phyloP scores from a whole-genome alignment of 2,329 filamentous ascomycete species.

The Fusarium dlaminii region DNA sequence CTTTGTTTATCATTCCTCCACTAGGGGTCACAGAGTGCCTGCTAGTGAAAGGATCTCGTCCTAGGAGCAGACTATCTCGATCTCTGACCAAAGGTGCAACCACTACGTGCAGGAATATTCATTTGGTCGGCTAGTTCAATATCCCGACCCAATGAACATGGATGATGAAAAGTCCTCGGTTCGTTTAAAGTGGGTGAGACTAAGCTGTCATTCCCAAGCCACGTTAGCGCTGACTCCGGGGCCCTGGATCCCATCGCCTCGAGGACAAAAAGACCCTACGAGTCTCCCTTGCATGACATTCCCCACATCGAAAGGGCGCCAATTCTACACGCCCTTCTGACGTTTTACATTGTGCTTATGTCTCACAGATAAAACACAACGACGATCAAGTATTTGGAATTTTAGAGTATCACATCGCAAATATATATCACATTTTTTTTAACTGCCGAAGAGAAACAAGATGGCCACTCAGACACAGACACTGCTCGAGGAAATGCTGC shows the following conservation, averaged over 20 bases:
- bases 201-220: not conserved
- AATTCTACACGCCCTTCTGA: not conserved
- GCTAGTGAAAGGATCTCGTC: not conserved
- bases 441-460: not conserved
- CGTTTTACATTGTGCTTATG: not conserved
- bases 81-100: not conserved
- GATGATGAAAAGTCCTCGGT: not conserved
- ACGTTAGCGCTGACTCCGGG: not conserved
- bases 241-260: not conserved
- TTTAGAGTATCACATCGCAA: not conserved
- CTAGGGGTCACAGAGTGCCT: not conserved
- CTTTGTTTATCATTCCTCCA: not conserved
- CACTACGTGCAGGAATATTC: not conserved
- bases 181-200: not conserved
- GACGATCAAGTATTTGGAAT: not conserved
- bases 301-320: conserved; percentile 12
- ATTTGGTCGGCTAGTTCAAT: not conserved
- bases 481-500: not conserved
- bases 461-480: conserved; percentile 11
- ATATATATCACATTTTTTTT: not conserved
- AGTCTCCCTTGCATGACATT: not conserved
- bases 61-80: not conserved
- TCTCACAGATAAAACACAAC: not conserved
- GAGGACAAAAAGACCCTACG: not conserved
- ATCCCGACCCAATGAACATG: not conserved